These are phyloP conservation scores for Russula ochroleuca DNA, from an alignment of 768 basidiomycete species.

Conservation along the genomic window DNA sequence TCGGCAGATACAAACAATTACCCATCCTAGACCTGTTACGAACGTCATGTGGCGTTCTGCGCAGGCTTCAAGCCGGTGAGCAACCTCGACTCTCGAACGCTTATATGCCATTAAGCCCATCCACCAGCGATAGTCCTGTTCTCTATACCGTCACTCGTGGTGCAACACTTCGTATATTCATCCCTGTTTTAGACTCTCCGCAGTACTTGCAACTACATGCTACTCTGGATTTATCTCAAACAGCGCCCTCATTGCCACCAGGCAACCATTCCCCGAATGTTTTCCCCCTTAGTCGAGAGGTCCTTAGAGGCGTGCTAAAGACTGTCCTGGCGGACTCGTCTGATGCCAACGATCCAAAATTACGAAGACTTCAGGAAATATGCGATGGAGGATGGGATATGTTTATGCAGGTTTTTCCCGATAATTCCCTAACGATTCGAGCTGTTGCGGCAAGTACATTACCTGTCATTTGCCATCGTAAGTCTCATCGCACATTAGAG, in stretches of 20 bases:
- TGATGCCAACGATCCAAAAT: slow-evolving; percentile 44
- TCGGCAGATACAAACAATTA: slow-evolving; percentile 59
- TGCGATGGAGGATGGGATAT: slow-evolving; percentile 73
- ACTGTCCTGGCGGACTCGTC: slow-evolving; percentile 36
- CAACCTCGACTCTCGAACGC: slow-evolving; percentile 26
- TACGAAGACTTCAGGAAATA: slow-evolving; percentile 54
- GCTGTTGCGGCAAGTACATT: slow-evolving; percentile 60
- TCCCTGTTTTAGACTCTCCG: slow-evolving; percentile 84
- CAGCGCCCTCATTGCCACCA: slow-evolving; percentile 43
- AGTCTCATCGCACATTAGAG: slow-evolving; percentile 49
- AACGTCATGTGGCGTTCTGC: slow-evolving; percentile 70
- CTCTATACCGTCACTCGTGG: slow-evolving; percentile 84
- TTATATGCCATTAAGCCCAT: slow-evolving; percentile 11
- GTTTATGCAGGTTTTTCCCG: slow-evolving; percentile 64
- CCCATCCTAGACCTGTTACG: slow-evolving; percentile 69
- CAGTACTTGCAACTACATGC: slow-evolving; percentile 81
- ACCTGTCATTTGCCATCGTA: not conserved
- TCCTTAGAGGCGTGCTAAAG: slow-evolving; percentile 48
- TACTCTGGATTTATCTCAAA: slow-evolving; percentile 66
- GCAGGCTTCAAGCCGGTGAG: slow-evolving; percentile 61
- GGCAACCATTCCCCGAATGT: slow-evolving; percentile 44
- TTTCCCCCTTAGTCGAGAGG: slow-evolving; percentile 66
- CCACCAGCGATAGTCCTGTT: slow-evolving; percentile 62
- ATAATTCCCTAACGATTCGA: slow-evolving; percentile 70
- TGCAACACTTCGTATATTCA: slow-evolving; percentile 76